A percentile compares a stretch with the other conserved stretches of the same genome.
These are phyloP conservation scores for Quercus glauca DNA, from an alignment of 306 rosid species.

Conservation along the genomic window DNA sequence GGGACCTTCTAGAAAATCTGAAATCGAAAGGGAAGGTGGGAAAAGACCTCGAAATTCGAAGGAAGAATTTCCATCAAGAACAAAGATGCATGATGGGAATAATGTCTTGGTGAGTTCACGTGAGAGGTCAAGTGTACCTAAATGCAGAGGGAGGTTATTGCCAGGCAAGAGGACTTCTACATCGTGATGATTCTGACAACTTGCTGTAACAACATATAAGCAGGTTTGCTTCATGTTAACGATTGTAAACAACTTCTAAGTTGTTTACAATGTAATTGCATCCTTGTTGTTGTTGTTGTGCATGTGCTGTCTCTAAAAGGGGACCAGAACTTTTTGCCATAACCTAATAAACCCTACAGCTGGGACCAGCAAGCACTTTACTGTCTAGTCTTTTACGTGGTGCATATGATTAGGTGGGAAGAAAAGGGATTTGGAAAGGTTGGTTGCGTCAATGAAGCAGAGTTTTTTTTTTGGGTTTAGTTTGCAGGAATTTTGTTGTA, in stretches of 20 bases:
- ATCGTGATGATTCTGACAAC: no score
- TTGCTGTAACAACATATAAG: no score
- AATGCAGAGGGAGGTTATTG: constrained; percentile 8
- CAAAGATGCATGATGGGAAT: constrained; percentile 5
- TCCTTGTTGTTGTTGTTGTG: constrained; percentile 1
- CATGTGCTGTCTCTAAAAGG: constrained; percentile 18
- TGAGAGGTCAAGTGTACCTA: constrained; percentile 28
- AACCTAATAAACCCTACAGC: constrained; percentile 14
- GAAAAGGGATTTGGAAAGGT: neutral
- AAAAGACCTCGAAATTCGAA: constrained; percentile 7
- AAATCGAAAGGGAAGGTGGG: constrained; percentile 25
- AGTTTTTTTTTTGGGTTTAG: no score
- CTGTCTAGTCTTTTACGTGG: neutral
- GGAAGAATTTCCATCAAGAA: constrained; percentile 19
- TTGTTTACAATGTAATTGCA: no score
- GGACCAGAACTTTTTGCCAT: constrained; percentile 15
- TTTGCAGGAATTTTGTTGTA: no score
- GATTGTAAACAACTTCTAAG: no score
- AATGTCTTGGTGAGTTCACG: constrained; percentile 16
- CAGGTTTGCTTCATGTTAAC: no score
- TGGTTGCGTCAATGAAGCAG: no score
- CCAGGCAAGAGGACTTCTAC: no score
- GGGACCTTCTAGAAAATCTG: constrained; percentile 28
- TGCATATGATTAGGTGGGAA: constrained; percentile 36
- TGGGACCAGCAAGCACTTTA: constrained; percentile 6